Conservation (phyloP, 495 filamentous ascomycete genomes). For the Aspergillus bertholletiae region DNA sequence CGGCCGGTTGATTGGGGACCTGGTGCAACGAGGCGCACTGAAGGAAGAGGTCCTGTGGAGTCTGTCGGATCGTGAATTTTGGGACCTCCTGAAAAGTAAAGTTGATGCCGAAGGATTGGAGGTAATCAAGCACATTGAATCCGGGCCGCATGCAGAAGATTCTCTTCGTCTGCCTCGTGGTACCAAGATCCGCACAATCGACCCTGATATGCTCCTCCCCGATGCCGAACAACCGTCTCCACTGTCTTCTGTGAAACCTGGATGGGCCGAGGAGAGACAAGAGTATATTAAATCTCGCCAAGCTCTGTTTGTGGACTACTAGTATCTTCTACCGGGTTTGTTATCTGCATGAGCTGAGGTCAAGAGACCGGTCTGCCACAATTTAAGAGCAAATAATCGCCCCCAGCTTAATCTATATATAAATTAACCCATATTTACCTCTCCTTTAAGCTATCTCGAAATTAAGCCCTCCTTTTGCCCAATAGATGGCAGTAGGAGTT, state of each 20-base stretch:
- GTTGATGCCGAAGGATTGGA: not conserved
- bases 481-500: too few species aligned
- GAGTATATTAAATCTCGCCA: not conserved
- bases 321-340: too few species aligned
- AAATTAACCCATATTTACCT: too few species aligned
- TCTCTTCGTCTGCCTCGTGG: not conserved
- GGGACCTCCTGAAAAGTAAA: not conserved
- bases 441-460: too few species aligned
- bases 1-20: constrained; percentile 30
- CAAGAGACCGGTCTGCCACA: too few species aligned
- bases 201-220: not conserved
- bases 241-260: not conserved
- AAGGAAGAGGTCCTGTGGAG: not conserved
- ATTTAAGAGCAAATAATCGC: too few species aligned
- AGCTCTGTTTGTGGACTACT: not conserved
- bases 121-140: not conserved
- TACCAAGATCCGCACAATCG: not conserved
- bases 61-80: not conserved
- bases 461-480: too few species aligned
- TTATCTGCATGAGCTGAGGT: too few species aligned
- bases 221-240: not conserved
- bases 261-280: not conserved
- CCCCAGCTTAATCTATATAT: too few species aligned
- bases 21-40: constrained; percentile 2
- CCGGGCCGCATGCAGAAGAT: not conserved